A percentile compares a stretch with the other conserved stretches of the same genome.
Evolutionary conservation across 768 basidiomycete species (phyloP).

Genomic region (Podaxis sp.): DNA sequence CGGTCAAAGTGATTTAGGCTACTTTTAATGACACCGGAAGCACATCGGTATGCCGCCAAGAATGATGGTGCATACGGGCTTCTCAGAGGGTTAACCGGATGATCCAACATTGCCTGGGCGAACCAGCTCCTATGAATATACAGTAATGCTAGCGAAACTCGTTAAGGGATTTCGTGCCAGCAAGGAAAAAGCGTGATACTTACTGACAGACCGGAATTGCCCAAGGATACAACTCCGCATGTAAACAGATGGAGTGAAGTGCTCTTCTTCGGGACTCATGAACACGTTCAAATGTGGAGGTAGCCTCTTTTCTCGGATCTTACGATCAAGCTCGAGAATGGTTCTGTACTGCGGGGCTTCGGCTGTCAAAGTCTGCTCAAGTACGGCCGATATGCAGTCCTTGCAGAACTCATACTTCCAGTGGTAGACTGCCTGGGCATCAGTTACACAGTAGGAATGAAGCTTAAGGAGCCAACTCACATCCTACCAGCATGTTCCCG

Average conservation of each 20-base stretch:
- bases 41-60: slow-evolving; percentile 66
- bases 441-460: background rate
- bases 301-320: slow-evolving; percentile 58
- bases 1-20: slow-evolving; percentile 47
- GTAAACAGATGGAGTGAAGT: slow-evolving; percentile 48
- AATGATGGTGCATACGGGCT: slow-evolving; percentile 73
- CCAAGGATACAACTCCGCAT: slow-evolving; percentile 48
- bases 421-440: slow-evolving; percentile 36
- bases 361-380: slow-evolving; percentile 55
- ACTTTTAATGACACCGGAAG: slow-evolving; percentile 61
- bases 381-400: slow-evolving; percentile 48
- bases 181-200: slow-evolving; percentile 17
- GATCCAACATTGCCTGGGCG: slow-evolving; percentile 64
- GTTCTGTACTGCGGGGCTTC: slow-evolving; percentile 59
- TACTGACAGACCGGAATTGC: slow-evolving; percentile 51
- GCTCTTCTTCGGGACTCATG: slow-evolving; percentile 39
- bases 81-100: slow-evolving; percentile 63
- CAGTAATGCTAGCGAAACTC: slow-evolving; percentile 42
- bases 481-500: slow-evolving; percentile 44
- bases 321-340: slow-evolving; percentile 63
- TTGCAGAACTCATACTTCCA: slow-evolving; percentile 57
- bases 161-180: background rate
- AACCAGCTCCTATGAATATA: slow-evolving; percentile 71
- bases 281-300: slow-evolving; percentile 51
- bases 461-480: slow-evolving; percentile 27